phyloP scores from a whole-genome alignment of 805 yeast species.

The Wickerhamiella kurtzmanii region DNA sequence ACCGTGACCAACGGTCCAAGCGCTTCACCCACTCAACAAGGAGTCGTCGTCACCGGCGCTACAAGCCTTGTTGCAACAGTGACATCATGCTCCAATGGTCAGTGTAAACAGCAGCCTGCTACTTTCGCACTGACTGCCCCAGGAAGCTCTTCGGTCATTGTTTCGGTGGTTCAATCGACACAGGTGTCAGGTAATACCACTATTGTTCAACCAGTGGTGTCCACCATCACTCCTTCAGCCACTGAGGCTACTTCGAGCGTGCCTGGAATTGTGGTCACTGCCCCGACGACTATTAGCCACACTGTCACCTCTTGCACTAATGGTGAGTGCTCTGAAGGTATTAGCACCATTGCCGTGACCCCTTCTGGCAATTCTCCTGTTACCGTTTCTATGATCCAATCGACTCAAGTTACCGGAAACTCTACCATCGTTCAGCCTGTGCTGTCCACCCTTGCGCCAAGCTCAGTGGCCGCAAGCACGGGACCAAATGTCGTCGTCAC shows the following conservation, averaged over 20 bases:
- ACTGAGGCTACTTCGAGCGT: background rate
- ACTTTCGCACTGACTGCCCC: background rate
- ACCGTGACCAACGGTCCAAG: background rate
- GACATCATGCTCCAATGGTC: background rate
- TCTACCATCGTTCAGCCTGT: too few relatives aligned
- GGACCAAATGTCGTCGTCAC: background rate
- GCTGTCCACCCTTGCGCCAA: too few relatives aligned
- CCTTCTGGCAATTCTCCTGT: background rate
- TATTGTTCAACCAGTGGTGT: background rate
- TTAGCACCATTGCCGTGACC: background rate
- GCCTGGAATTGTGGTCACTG: background rate
- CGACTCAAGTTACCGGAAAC: background rate
- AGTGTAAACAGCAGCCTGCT: background rate
- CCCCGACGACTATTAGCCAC: background rate
- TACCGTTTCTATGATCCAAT: background rate
- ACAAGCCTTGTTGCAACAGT: background rate
- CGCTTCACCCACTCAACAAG: too few relatives aligned
- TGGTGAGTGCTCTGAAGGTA: background rate
- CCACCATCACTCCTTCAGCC: background rate
- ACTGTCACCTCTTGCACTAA: background rate
- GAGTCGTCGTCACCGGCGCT: background rate
- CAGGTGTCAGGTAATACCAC: background rate
- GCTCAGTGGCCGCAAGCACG: too few relatives aligned
- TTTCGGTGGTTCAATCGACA: background rate
- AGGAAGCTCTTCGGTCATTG: background rate